Percentiles rank a stretch among this genome's conserved stretches.
These are phyloP conservation scores for Hygrocybe coccinea DNA, from an alignment of 768 basidiomycete species.

Conservation along the genomic window DNA sequence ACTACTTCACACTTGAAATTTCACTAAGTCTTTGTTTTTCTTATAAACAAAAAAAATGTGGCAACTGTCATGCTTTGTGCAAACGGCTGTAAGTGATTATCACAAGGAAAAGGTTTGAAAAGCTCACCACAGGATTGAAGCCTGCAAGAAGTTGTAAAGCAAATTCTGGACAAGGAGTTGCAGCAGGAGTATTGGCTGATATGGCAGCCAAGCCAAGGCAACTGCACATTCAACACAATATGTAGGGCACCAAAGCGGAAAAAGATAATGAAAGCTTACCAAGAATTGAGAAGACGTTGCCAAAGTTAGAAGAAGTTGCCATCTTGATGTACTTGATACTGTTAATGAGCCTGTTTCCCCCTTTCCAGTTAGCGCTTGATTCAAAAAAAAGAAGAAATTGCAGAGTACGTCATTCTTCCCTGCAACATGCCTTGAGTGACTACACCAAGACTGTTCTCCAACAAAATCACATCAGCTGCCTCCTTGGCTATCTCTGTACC, in stretches of 20 bases:
- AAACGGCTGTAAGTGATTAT: background rate
- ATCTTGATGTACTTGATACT: conserved; percentile 37
- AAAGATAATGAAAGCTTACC: conserved; percentile 10
- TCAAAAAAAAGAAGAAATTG: too few species aligned
- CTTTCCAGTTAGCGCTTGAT: too few species aligned
- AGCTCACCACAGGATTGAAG: conserved; percentile 26
- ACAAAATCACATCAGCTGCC: conserved; percentile 33
- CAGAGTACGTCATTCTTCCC: background rate
- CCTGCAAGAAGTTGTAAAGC: conserved; percentile 35
- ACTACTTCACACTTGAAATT: too few species aligned
- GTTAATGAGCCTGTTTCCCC: conserved; percentile 24
- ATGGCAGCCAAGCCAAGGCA: conserved; percentile 36
- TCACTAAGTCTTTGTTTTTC: too few species aligned
- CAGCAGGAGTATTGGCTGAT: conserved; percentile 33
- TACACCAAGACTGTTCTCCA: conserved; percentile 34
- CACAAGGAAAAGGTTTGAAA: background rate
- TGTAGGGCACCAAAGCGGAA: background rate
- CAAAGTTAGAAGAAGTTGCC: conserved; percentile 33
- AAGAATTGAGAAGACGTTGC: conserved; percentile 18
- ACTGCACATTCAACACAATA: background rate
- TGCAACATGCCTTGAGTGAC: conserved; percentile 23
- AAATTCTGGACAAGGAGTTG: conserved; percentile 31
- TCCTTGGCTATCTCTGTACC: conserved; percentile 33
- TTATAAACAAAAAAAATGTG: too few species aligned
- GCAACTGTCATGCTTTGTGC: too few species aligned